Base-by-base conservation (phyloP, 306 rosid genomes). In the Cucurbita maxima region DNA sequence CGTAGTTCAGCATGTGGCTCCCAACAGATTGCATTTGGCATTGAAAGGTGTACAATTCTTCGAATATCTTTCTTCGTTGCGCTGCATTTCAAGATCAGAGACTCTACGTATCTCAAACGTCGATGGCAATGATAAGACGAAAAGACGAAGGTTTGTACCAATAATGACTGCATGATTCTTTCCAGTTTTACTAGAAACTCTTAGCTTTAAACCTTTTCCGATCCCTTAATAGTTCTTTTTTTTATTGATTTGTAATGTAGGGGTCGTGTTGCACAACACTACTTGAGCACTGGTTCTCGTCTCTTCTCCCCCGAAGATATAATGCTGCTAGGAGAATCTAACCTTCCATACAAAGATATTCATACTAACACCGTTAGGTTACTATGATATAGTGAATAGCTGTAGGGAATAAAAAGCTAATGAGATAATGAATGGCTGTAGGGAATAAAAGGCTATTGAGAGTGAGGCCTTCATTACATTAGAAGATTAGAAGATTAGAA, bases 21-120 rank as follows among this genome's bases (percentile, higher is more conserved):
- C 98, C 15, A 5, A 85, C 40, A 87, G 84, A 85, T 81, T 76
- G 37, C 66, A 75, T 19, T 52, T 77, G 79, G 20, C 86, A 69
- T 6, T 80, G 70, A 86, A 77, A 79, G 92, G 89, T 55, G 71
- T 59, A 53, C 83, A 83, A n/a, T 85, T 75, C 75, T 76, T 50
- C 47, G 98, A 94, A 63, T 86, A 87, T 83, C 83, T 89, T 56
- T 90, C 96, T 75, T 80, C 97, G 10, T 74, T 94, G 72, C 88
- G 92, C 72, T 82, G 77, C 75, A 94, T 94, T 77, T 85, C 97
- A 59, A 79, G 81, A 78, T 82, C 84, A 25, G 98, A 90, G 80
- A 81, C 84, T 73, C 76, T 73, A 41, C 97, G 96, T 40, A 63
- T 85, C 58, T 83, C 90, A 66, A 66, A 82, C 62, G 82, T 86